These are phyloP conservation scores for Xylaria sp. DNA, from an alignment of 2,329 filamentous ascomycete species.

Conservation along the genomic window DNA sequence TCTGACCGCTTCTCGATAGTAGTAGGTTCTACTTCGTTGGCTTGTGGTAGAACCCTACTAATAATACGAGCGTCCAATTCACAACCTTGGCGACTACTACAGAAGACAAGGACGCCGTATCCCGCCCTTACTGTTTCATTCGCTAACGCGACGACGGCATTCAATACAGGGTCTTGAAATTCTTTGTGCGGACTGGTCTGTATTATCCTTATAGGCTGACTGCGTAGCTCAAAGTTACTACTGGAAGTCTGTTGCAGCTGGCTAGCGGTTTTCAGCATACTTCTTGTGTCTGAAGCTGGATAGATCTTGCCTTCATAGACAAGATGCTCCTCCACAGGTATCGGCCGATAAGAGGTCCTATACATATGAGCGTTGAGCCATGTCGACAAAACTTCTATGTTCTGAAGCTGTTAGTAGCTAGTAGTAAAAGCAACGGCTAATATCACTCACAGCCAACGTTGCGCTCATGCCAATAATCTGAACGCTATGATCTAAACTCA, in stretches of 20 bases:
- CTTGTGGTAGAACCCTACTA: slow-evolving; percentile 70
- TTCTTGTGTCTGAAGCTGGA: slow-evolving; percentile 67
- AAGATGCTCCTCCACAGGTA: slow-evolving; percentile 80
- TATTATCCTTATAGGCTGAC: slow-evolving; percentile 61
- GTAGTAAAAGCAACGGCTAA: slow-evolving; percentile 18
- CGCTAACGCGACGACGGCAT: slow-evolving; percentile 76
- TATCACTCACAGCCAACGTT: slow-evolving; percentile 71
- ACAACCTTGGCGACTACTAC: slow-evolving; percentile 73
- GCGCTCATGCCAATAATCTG: slow-evolving; percentile 86
- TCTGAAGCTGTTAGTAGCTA: slow-evolving; percentile 58
- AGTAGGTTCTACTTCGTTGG: slow-evolving; percentile 57
- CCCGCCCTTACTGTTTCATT: slow-evolving; percentile 75
- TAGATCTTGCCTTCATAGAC: slow-evolving; percentile 78
- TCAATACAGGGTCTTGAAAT: slow-evolving; percentile 72
- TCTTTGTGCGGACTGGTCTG: slow-evolving; percentile 68
- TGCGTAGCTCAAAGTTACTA: slow-evolving; percentile 52
- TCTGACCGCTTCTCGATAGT: slow-evolving; percentile 70
- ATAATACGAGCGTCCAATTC: slow-evolving; percentile 76
- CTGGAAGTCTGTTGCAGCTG: slow-evolving; percentile 57
- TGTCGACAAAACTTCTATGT: slow-evolving; percentile 73
- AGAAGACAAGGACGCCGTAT: slow-evolving; percentile 79
- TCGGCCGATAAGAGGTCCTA: slow-evolving; percentile 76
- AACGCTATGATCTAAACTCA: slow-evolving; percentile 73
- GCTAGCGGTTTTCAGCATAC: slow-evolving; percentile 67
- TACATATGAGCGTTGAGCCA: slow-evolving; percentile 80